A percentile compares a stretch with the other conserved stretches of the same genome.
Evolutionary conservation across 2,329 filamentous ascomycete genomes (phyloP).

Genomic region (Fusarium sp.): DNA sequence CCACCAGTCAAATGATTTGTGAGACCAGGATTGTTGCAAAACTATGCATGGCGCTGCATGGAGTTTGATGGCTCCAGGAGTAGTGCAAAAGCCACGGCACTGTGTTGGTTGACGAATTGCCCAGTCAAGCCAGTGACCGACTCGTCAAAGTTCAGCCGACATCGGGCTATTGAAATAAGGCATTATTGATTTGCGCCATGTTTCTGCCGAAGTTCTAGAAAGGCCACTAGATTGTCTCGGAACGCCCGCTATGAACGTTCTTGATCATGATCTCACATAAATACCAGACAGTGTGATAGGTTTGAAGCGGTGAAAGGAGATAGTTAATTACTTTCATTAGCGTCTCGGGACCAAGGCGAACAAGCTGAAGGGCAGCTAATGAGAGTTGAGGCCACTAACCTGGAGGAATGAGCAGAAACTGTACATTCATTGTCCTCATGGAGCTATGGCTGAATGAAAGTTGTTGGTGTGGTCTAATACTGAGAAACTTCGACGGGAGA

Average conservation of each 20-base stretch:
- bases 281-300: neutral
- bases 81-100: slow-evolving; percentile 16
- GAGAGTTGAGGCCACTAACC: neutral
- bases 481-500: neutral
- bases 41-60: slow-evolving; percentile 2
- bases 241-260: neutral
- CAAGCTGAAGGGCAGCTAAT: neutral
- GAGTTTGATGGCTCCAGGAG: slow-evolving; percentile 11
- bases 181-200: slow-evolving; percentile 13
- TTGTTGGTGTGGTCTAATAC: neutral
- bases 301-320: neutral
- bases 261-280: neutral
- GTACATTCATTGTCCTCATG: neutral
- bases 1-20: slow-evolving; percentile 2
- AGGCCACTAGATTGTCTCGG: slow-evolving; percentile 3
- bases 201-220: slow-evolving; percentile 34
- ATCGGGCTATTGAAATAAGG: neutral
- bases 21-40: slow-evolving; percentile 10
- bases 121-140: slow-evolving; percentile 4
- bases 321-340: neutral
- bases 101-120: neutral
- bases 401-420: neutral
- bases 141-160: slow-evolving; percentile 4
- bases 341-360: neutral
- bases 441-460: neutral